Evolutionary conservation across 306 rosid genomes (phyloP), one percentile per base, ranked within the genome.

Genomic region (Ormosia semicastrata): DNA sequence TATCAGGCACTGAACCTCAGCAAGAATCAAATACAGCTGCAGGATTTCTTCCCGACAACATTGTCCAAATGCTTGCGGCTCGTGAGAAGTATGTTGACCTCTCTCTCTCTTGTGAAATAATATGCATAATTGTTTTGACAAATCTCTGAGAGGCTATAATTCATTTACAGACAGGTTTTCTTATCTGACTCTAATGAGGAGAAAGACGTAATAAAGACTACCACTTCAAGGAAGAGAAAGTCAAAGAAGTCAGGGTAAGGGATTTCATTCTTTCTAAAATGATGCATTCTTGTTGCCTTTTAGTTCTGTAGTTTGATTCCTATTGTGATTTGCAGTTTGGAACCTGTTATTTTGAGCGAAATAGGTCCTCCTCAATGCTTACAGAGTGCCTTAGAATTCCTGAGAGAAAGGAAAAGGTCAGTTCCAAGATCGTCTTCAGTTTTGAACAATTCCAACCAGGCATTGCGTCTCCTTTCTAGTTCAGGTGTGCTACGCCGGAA

Each of bases 401-500:
- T 95, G 89, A 89, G 90, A 84, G 77, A 87, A 58, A 89, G 90
- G 82, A 91, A 92, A 87, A 85, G 82, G 93, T 84, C 87, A 8
- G 89, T 95, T 74, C 43, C 84, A 7, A 93, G 99, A 85, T 95
- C 99, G 3, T 66, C 88, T 56, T 66, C 97, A 32, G 96, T 92
- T 82, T 88, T 95, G 87, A 88, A 86, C 80, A 93, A 95, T 88
- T 82, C 96, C 71, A 92, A 88, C 86, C 90, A 82, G 86, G 97
- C 99, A 17, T 84, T 93, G 59, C 96, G 98, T 64, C 84, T 90
- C 13, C 93, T 95, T 52, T 82, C 95, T 66, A 32, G 75, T 12
- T 88, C 98, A 0, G 95, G 98, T 64, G 47, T 90, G 81, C 77
- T 90, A 52, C 76, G 75, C 66, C 76, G 68, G 89, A 88, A 84